A percentile compares a stretch with the other conserved stretches of the same genome.
Conservation (phyloP, 2,329 filamentous ascomycete genomes). For the Epichloe scottii region DNA sequence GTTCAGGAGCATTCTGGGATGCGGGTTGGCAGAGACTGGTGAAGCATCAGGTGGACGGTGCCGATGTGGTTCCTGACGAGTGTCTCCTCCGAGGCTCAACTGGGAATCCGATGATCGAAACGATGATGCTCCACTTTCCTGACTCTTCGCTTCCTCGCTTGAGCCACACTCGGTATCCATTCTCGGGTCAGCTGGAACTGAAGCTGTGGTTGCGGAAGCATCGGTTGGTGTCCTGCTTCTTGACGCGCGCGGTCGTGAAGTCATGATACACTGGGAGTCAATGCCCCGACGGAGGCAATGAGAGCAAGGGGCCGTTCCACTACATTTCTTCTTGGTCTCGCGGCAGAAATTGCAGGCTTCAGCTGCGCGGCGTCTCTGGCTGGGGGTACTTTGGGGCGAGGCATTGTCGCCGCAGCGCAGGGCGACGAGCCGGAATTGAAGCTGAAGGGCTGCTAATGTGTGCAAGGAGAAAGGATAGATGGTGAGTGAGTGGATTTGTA, state of each 20-base stretch:
- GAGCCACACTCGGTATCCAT: not conserved
- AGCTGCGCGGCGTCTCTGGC: constrained; percentile 33
- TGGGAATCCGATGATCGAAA: constrained; percentile 18
- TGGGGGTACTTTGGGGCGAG: constrained; percentile 37
- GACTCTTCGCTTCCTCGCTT: constrained; percentile 4
- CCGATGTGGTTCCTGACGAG: not conserved
- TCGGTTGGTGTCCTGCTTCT: constrained; percentile 2
- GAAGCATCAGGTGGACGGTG: constrained; percentile 5
- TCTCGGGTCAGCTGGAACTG: not conserved
- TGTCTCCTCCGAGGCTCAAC: constrained; percentile 10
- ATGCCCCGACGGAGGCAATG: constrained; percentile 33
- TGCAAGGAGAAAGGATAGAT: not conserved
- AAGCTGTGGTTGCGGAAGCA: constrained; percentile 1
- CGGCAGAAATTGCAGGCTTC: constrained; percentile 37
- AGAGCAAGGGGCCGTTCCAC: constrained; percentile 33
- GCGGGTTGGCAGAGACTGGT: constrained; percentile 9
- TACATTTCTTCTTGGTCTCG: constrained; percentile 38
- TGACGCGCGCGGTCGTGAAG: constrained; percentile 19
- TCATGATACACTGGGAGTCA: constrained; percentile 23
- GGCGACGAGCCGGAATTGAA: not conserved
- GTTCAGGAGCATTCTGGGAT: constrained; percentile 36
- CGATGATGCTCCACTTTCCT: not conserved
- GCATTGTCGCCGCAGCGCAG: constrained; percentile 23
- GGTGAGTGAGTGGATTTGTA: too few relatives aligned
- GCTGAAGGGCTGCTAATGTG: not conserved